Conservation (phyloP, 306 rosid genomes). For the Cicer yamashitae region DNA sequence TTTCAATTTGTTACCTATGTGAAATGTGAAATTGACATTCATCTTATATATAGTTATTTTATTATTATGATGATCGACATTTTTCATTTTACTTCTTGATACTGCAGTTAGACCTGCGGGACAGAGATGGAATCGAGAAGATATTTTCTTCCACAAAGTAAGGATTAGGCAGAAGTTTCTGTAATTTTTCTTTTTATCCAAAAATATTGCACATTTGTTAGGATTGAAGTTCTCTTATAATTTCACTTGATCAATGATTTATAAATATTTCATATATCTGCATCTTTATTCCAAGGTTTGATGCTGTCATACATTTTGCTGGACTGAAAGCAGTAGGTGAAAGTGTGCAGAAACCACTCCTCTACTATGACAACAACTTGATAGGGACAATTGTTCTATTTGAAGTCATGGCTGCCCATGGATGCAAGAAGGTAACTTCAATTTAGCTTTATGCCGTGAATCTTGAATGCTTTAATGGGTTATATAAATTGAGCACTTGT, state of each 20-base stretch:
- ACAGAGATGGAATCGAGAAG: constrained; percentile 68
- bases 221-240: constrained; percentile 20
- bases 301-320: constrained; percentile 95
- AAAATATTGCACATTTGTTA: not conserved
- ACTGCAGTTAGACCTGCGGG: constrained; percentile 80
- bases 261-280: constrained; percentile 2
- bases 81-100: constrained; percentile 38
- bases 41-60: constrained; percentile 11
- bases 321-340: constrained; percentile 98
- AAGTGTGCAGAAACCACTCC: constrained; percentile 85
- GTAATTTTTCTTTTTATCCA: not conserved
- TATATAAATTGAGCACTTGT: not conserved
- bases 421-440: constrained; percentile 80
- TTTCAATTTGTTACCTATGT: not conserved
- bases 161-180: constrained; percentile 44
- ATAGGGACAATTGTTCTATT: constrained; percentile 83
- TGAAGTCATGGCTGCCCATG: constrained; percentile 96
- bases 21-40: not conserved
- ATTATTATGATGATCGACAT: not conserved
- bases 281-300: constrained; percentile 64
- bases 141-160: constrained; percentile 73
- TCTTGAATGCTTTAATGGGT: not conserved
- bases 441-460: constrained; percentile 3
- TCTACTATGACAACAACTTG: constrained; percentile 82
- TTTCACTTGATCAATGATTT: constrained; percentile 6